Base-by-base conservation (phyloP, 495 filamentous ascomycete genomes). In the Penicillium egyptiacum region DNA sequence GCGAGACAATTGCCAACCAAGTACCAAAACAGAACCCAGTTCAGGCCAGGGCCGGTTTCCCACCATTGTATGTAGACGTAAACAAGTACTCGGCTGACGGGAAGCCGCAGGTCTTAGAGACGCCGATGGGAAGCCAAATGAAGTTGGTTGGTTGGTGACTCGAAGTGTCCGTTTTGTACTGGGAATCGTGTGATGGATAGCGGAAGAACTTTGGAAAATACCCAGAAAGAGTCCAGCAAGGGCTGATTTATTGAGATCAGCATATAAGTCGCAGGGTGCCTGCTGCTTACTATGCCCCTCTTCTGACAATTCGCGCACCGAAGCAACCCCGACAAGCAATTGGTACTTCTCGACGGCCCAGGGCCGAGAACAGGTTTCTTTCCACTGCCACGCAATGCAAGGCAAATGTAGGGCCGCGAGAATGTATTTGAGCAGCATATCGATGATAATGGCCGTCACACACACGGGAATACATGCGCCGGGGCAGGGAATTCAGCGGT, bases 1-100 rank as follows among this genome's bases (percentile, higher is more conserved):
- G 71, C 70, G 14, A 73, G 63, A 55, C 69, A 71, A 53, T 64
- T 70, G 4, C 59, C 63, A 12, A 65, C 58, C 41, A 73, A 43
- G 41, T 56, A 73, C 70, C 70, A 73, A 0, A 69, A 73, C 10
- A 73, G 55, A 20, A 71, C 70, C 70, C 70, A 73, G 49, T 73
- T 73, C 16, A 73, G 57, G 3, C 70, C 57, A 8, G 70, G 58
- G 17, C 52, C 60, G 0, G 64, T 68, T 4, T 60, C 65, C 63
- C 70, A 2, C 70, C 70, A 40, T 73, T 71, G 48, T 73, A 71
- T 16, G 59, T 66, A 0, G 70, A 70, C 2, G 69, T 70, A 43
- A 73, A 73, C 12, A 70, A 67, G 39, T 53, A 73, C 39, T 70
- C 69, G 10, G 70, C 70, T 6, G 69, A 57, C 46, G 67, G 70